Conservation (phyloP, 2,329 filamentous ascomycete species). For the Trichoderma sp. region DNA sequence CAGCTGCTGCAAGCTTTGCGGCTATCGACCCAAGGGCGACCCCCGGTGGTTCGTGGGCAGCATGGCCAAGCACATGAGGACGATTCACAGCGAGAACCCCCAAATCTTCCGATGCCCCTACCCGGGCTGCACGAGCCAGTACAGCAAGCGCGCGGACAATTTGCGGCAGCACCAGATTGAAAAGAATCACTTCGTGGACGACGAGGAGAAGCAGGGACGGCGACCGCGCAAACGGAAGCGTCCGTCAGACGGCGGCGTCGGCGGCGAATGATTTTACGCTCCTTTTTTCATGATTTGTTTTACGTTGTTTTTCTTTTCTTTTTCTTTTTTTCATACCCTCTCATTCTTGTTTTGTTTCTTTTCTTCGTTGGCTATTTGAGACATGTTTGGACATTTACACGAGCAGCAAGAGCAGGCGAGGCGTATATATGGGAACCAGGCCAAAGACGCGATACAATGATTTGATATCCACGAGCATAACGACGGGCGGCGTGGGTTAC, state of each 20-base stretch:
- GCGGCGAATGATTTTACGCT: neutral
- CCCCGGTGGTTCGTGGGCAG: conserved; percentile 61
- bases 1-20: conserved; percentile 53
- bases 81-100: conserved; percentile 52
- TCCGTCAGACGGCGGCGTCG: neutral
- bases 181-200: conserved; percentile 56
- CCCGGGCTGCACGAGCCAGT: conserved; percentile 56
- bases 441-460: neutral
- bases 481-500: neutral
- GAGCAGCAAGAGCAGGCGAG: neutral
- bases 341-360: neutral
- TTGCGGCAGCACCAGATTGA: conserved; percentile 58
- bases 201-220: conserved; percentile 38
- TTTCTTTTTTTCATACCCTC: neutral
- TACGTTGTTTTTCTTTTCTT: neutral
- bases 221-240: conserved; percentile 50
- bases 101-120: conserved; percentile 55
- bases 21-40: conserved; percentile 56
- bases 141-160: conserved; percentile 58
- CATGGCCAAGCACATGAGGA: conserved; percentile 60
- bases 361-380: neutral
- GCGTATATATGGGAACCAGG: neutral
- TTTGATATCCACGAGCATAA: neutral
- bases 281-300: neutral
- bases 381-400: neutral